These are phyloP conservation scores for Eremothecium cymbalariae DNA, from an alignment of 1,139 yeast genomes.

Conservation along the genomic window DNA sequence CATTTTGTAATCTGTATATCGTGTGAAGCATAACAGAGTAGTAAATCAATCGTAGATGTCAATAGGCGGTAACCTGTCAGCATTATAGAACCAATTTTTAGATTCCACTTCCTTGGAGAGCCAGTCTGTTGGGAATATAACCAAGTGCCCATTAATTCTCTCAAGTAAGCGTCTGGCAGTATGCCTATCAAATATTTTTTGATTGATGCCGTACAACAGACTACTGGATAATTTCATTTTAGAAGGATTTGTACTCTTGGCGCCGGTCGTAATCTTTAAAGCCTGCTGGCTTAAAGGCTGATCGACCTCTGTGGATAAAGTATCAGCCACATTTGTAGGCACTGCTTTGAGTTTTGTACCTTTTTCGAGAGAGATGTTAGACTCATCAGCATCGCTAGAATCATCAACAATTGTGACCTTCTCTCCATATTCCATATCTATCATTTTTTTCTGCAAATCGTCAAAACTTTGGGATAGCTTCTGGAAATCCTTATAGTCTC, in stretches of 20 bases:
- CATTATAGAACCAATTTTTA: conserved; percentile 90
- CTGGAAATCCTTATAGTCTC: conserved; percentile 68
- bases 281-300: conserved; percentile 4
- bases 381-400: conserved; percentile 10
- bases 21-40: background rate
- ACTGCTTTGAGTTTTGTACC: conserved; percentile 13
- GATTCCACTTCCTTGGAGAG: conserved; percentile 74
- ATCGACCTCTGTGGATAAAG: conserved; percentile 8
- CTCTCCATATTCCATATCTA: conserved; percentile 22
- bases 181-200: conserved; percentile 58
- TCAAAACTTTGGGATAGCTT: conserved; percentile 50
- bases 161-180: conserved; percentile 68
- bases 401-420: conserved; percentile 9
- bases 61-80: conserved; percentile 90
- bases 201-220: conserved; percentile 30
- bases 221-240: conserved; percentile 28
- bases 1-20: no score
- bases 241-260: conserved; percentile 13
- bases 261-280: conserved; percentile 1
- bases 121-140: conserved; percentile 89
- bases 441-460: conserved; percentile 39
- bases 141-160: conserved; percentile 83
- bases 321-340: conserved; percentile 9
- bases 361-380: conserved; percentile 10
- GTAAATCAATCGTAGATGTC: conserved; percentile 69